A percentile compares a stretch with the other conserved stretches of the same genome.
phyloP scores from a whole-genome alignment of 495 filamentous ascomycete species.

The Penicillium malachiteum region DNA sequence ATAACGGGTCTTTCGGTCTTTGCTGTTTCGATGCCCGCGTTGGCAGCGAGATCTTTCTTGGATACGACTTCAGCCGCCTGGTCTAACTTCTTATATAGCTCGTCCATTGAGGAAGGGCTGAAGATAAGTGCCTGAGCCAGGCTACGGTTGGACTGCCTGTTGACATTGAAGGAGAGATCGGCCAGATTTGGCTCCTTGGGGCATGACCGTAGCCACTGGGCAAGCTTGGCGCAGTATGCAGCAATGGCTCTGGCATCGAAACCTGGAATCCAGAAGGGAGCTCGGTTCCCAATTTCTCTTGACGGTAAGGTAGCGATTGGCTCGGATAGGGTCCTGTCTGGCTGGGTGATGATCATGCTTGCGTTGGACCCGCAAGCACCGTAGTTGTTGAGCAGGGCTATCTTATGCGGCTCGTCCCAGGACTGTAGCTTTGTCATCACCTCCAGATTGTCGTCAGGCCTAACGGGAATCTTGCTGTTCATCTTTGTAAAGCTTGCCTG shows the following conservation, averaged over 20 bases:
- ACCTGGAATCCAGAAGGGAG: conserved; percentile 3
- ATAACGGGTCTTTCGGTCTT: conserved; percentile 33
- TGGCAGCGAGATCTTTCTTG: background rate
- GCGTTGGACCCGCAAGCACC: conserved; percentile 49
- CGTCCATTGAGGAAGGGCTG: background rate
- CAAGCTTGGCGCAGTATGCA: background rate
- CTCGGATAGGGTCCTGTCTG: background rate
- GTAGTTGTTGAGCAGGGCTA: conserved; percentile 49
- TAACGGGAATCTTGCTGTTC: conserved; percentile 36
- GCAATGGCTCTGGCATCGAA: background rate
- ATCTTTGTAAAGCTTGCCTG: conserved; percentile 41
- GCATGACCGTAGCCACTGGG: background rate
- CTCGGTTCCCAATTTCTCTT: background rate
- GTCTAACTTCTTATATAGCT: background rate
- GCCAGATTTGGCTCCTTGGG: background rate
- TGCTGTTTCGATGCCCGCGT: background rate
- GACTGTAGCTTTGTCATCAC: conserved; percentile 19
- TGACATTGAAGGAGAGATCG: conserved; percentile 3
- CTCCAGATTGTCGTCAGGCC: conserved; percentile 35
- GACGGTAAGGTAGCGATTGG: background rate
- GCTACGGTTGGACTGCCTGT: background rate
- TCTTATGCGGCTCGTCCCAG: conserved; percentile 20
- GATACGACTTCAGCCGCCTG: background rate
- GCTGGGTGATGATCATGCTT: conserved; percentile 32
- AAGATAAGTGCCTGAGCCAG: background rate